Base-by-base conservation (phyloP, 139 green algal genomes). In the Dunaliella primolecta region DNA sequence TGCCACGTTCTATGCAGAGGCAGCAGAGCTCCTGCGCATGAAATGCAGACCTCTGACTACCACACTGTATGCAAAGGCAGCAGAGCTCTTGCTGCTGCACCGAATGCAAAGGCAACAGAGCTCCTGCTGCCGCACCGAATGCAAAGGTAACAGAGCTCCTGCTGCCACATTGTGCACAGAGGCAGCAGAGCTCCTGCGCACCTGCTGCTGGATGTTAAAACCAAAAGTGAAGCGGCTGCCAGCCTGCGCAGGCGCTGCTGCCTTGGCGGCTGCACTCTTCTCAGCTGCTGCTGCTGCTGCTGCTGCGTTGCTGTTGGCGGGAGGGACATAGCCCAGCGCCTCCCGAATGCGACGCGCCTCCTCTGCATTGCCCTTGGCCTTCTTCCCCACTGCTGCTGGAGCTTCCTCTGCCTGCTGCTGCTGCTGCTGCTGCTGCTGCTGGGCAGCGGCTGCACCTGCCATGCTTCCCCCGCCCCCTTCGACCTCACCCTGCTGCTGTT, bases 171-270 rank as follows among this genome's bases (percentile, higher is more conserved):
- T n/a, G n/a, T n/a, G n/a, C n/a, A n/a, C n/a, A n/a, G n/a, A n/a
- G n/a, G n/a, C n/a, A n/a, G n/a, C n/a, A n/a, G n/a, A n/a, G 46
- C 46, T 64, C 46, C 7, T 15, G 46, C 46, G 46, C 27, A 75
- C 64, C 76, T 87, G n/a, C 74, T 78, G 30, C 37, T 55, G 32
- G 2, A 85, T 2, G 15, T 57, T 82, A 35, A 85, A 83, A 0
- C 79, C 78, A 83, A 83, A 83, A 36, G 57, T 84, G 55, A 83
- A 82, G 30, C 30, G 36, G 81, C 64, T 83, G 34, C 38, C 75
- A 36, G 76, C 36, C 0, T 24, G 7, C 2, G 32, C 2, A 33
- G 57, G 25, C 25, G 37, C 72, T 56, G 46, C 55, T 15, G 25
- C 37, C 80, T 83, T 25, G 11, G 37, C 78, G 36, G 75, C 31